Evolutionary conservation across 306 rosid genomes (phyloP), one percentile per base, ranked within the genome.

Genomic region (Gillenia trifoliata): DNA sequence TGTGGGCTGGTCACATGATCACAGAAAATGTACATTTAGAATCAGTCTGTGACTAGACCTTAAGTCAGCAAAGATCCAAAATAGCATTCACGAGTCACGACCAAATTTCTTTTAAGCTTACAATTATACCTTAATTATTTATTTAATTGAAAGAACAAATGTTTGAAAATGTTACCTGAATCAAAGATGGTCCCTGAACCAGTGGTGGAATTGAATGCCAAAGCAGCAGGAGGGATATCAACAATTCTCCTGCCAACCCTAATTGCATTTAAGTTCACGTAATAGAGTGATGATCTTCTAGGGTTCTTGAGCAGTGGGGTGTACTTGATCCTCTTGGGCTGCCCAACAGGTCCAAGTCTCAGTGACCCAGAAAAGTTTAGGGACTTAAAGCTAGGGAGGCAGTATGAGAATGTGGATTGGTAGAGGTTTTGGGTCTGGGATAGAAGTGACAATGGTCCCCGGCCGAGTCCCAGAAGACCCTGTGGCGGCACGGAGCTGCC

Each of bases 131-230:
- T n/a, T n/a, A n/a, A 50, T 25, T 11, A 22, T 4, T 31, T 41
- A 28, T 57, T 57, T 28, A 11, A 17, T 17, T 11, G 3, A 20
- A 9, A 31, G 26, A 23, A 5, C 10, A 25, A 70, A 25, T 45
- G 29, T 59, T 55, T 25, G 17, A 12, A 52, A 57, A 77, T 74
- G 25, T 70, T 88, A 93, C 98, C 98, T 0, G 99, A 95, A 74
- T 95, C 99, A 11, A 95, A 78, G 70, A 95, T 70, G 55, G 97
- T 95, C 25, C 99, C 99, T 1, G 96, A 82, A 2, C 99, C 98
- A 16, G 99, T 92, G 56, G 77, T 74, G 6, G 98, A 86, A 75
- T 95, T 84, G 84, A 92, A 92, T 0, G 96, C 96, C 75, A 95
- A 62, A 1, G 96, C 98, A 0, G 63, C 67, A 0, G 96, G 92